A percentile compares a stretch with the other conserved stretches of the same genome.
Conservation (phyloP, 2,329 filamentous ascomycete species). For the Hymenoscyphus fraxineus region DNA sequence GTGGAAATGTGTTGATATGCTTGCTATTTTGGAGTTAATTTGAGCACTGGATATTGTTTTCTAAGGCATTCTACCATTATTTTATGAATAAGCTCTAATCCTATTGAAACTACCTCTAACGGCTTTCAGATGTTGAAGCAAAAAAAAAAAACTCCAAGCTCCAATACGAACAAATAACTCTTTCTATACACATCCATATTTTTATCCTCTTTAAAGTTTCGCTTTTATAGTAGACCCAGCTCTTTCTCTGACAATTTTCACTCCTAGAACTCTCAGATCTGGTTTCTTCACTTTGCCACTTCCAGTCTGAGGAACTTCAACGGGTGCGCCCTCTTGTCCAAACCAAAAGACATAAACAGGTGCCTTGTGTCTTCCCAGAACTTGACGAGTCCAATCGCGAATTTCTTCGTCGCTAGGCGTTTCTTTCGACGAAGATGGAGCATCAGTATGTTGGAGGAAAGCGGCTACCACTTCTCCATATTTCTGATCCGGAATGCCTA, state of each 20-base stretch:
- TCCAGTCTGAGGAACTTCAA: slow-evolving; percentile 60
- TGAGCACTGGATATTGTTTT: neutral
- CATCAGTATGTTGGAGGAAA: slow-evolving; percentile 42
- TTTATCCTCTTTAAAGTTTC: neutral
- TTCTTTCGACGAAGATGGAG: neutral
- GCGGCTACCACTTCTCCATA: slow-evolving; percentile 65
- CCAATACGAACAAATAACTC: neutral
- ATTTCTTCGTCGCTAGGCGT: slow-evolving; percentile 52
- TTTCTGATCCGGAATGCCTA: slow-evolving; percentile 58
- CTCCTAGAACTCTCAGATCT: slow-evolving; percentile 22
- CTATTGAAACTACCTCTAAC: neutral
- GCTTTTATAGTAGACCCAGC: neutral
- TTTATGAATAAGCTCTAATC: neutral
- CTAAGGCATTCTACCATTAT: neutral
- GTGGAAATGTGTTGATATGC: neutral
- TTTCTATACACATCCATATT: neutral
- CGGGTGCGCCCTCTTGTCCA: slow-evolving; percentile 55
- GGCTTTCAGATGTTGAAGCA: neutral
- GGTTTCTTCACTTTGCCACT: slow-evolving; percentile 69
- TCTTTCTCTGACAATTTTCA: slow-evolving; percentile 20
- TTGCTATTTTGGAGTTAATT: neutral
- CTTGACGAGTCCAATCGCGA: slow-evolving; percentile 58
- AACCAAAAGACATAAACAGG: slow-evolving; percentile 75
- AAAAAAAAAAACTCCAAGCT: neutral
- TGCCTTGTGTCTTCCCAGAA: slow-evolving; percentile 63